Evolutionary conservation across 768 basidiomycete species (phyloP).

Genomic region (Cystofilobasidium macerans): DNA sequence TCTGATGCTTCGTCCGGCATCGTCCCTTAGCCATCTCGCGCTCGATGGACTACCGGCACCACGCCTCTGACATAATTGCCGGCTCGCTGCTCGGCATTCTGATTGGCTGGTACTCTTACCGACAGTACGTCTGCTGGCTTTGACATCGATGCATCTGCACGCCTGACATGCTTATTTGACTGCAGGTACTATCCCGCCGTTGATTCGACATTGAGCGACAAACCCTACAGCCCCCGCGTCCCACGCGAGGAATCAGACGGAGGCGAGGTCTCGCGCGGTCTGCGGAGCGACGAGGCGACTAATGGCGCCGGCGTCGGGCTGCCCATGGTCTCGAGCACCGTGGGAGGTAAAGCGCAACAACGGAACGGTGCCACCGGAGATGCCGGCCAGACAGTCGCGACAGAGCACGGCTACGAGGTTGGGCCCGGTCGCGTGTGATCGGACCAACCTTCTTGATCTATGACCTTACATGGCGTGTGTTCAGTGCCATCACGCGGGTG

Average conservation of each 20-base stretch:
- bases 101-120: conserved; percentile 66
- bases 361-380: too few species aligned
- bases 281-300: neutral
- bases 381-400: too few species aligned
- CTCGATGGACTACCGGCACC: conserved; percentile 68
- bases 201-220: conserved; percentile 50
- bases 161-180: too few species aligned
- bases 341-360: too few species aligned
- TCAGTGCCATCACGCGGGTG: too few species aligned
- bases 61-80: conserved; percentile 78
- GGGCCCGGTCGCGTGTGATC: too few species aligned
- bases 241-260: conserved; percentile 31
- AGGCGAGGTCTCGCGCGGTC: neutral
- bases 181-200: conserved; percentile 72
- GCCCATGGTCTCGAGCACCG: neutral
- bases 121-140: too few species aligned
- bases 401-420: too few species aligned
- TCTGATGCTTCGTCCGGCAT: neutral
- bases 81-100: conserved; percentile 64
- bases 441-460: too few species aligned
- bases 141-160: too few species aligned
- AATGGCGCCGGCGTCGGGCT: neutral
- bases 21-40: neutral
- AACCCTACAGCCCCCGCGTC: conserved; percentile 49
- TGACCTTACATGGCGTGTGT: too few species aligned